Percentiles rank a stretch among this genome's conserved stretches.
phyloP scores from a whole-genome alignment of 305 asterid species.

The Euphrasia arctica region DNA sequence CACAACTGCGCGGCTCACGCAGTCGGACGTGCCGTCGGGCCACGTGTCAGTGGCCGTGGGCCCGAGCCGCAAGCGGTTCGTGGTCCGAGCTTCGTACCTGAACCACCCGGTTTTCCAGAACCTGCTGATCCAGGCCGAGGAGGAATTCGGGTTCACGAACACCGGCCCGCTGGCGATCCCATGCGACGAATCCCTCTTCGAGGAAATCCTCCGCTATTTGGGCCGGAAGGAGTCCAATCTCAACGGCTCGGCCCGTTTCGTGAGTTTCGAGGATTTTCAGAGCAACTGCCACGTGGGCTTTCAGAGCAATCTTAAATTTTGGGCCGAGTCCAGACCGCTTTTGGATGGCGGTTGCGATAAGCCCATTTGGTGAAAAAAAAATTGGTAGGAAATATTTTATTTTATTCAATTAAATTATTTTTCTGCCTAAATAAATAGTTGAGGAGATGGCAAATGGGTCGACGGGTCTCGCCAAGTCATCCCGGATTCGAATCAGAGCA shows the following conservation, averaged over 20 bases:
- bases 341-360: too few species aligned
- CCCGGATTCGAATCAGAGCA: too few species aligned
- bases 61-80: slow-evolving; percentile 39
- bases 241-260: slow-evolving; percentile 11
- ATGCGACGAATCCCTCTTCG: slow-evolving; percentile 66
- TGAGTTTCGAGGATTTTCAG: slow-evolving; percentile 28
- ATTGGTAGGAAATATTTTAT: too few species aligned
- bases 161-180: slow-evolving; percentile 69
- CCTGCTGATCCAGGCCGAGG: slow-evolving; percentile 60
- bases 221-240: slow-evolving; percentile 26
- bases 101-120: slow-evolving; percentile 66
- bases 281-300: slow-evolving; percentile 45
- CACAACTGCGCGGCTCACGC: slow-evolving; percentile 27
- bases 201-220: slow-evolving; percentile 55
- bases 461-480: too few species aligned
- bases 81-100: slow-evolving; percentile 60
- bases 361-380: too few species aligned
- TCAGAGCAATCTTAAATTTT: too few species aligned
- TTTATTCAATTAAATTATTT: too few species aligned
- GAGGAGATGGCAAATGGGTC: too few species aligned
- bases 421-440: too few species aligned
- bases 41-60: slow-evolving; percentile 79
- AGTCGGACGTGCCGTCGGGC: slow-evolving; percentile 72
- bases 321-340: too few species aligned
- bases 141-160: slow-evolving; percentile 61